Base-by-base conservation (phyloP, 2,329 filamentous ascomycete genomes). In the Beauveria sp. region DNA sequence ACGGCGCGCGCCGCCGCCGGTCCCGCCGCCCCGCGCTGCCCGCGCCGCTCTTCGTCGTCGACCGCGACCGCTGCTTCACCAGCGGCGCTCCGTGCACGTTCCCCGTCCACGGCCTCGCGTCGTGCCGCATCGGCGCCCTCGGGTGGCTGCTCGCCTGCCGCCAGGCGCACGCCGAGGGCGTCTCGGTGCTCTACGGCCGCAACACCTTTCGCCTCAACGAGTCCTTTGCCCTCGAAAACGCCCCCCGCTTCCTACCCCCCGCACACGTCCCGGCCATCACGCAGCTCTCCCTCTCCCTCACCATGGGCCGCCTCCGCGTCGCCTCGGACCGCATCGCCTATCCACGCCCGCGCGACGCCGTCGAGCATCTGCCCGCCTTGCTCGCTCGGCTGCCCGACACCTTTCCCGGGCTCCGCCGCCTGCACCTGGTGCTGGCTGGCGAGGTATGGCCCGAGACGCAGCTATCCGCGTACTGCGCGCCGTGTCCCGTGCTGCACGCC, bases 71-170 rank as follows among this genome's bases (percentile, higher is more conserved):
- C 14, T 58, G 55, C 55, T 58, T 51, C 46, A 51, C 9, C 30
- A 16, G 44, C 46, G 10, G 55, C 34, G n/a, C 22, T 18, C 18
- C 16, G 4, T 58, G 55, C 37, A 24, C 4, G 5, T 20, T 50
- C 5, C 34, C 46, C 22, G 34, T 20, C 1, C 3, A n/a, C 46
- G 22, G 46, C 5, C 55, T 50, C 46, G 28, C 34, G 2, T 58
- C 46, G 9, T 54, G 50, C 50, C 30, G 41, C 28, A 6, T 60
- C 41, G 50, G 58, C 43, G 48, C 50, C 5, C 41, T 60, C 22
- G 58, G 58, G 6, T 60, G 58, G 58, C 58, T 60, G 7, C 50
- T 60, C 26, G 16, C 58, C 50, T 60, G 58, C 58, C 58, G 50
- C 14, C 58, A 60, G 26, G 50, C 58, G 1, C 9, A 60, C 58